Evolutionary conservation across 2,329 filamentous ascomycete species (phyloP).

Genomic region (Pseudogymnoascus sp.): DNA sequence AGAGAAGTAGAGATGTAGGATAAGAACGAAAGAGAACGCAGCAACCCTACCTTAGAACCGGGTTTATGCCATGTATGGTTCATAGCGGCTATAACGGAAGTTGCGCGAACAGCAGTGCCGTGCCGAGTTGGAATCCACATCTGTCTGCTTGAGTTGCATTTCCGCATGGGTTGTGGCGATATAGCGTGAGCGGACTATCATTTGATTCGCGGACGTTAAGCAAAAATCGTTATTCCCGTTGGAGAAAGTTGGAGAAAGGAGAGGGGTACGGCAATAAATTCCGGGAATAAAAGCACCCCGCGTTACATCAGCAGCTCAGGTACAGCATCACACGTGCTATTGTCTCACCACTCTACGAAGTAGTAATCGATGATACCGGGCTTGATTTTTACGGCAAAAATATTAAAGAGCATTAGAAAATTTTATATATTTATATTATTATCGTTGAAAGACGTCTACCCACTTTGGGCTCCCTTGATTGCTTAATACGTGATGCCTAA

Average conservation of each 20-base stretch:
- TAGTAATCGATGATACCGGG: neutral
- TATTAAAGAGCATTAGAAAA: neutral
- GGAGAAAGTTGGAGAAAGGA: conserved; percentile 2
- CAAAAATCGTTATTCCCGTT: conserved; percentile 7
- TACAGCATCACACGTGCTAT: neutral
- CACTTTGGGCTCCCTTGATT: neutral
- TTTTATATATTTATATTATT: neutral
- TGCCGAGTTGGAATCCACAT: conserved; percentile 6
- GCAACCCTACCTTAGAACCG: neutral
- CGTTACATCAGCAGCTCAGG: neutral
- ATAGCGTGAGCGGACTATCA: neutral
- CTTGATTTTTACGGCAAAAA: neutral
- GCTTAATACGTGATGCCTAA: neutral
- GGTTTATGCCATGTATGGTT: neutral
- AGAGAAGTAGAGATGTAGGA: neutral
- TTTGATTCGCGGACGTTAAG: neutral
- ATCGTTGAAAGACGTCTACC: neutral
- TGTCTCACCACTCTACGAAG: neutral
- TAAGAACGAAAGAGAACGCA: neutral
- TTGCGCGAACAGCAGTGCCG: conserved; percentile 1
- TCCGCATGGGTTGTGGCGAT: neutral
- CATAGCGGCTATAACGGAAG: conserved; percentile 5
- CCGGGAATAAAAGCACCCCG: neutral
- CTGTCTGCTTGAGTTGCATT: neutral
- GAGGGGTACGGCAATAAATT: neutral